Evolutionary conservation across 345 rosid species (phyloP).

Genomic region (Leavenworthia alabamica): DNA sequence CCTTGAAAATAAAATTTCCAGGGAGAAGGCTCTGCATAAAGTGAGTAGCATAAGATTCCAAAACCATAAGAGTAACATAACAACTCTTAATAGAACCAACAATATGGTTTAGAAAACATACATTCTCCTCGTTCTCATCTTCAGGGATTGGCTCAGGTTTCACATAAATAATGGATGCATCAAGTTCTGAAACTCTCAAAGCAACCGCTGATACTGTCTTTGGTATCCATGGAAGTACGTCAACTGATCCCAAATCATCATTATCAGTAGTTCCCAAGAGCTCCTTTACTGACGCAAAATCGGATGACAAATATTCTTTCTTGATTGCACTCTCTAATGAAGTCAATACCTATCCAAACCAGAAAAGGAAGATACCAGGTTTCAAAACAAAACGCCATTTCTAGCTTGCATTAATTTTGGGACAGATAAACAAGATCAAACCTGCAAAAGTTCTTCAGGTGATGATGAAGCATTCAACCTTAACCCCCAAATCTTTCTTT

Average conservation of each 20-base stretch:
- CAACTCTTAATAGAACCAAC: background rate
- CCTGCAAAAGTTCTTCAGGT: constrained; percentile 70
- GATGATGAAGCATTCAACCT: constrained; percentile 57
- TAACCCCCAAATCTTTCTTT: constrained; percentile 49
- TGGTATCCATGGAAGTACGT: constrained; percentile 97
- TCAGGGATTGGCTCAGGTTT: constrained; percentile 40
- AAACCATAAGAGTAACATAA: background rate
- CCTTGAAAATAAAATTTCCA: constrained; percentile 39
- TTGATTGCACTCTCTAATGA: constrained; percentile 66
- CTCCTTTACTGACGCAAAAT: constrained; percentile 68
- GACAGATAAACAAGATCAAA: constrained; percentile 17
- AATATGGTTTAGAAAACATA: constrained; percentile 41
- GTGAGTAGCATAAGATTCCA: constrained; percentile 11
- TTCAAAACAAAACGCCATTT: background rate
- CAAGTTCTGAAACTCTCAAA: constrained; percentile 80
- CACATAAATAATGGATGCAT: constrained; percentile 48
- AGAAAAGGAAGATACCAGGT: background rate
- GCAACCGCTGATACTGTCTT: constrained; percentile 75
- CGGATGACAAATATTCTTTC: constrained; percentile 49
- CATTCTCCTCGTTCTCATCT: constrained; percentile 46
- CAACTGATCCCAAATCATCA: constrained; percentile 36
- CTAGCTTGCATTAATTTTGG: background rate
- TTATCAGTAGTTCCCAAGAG: constrained; percentile 41
- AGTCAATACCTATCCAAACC: constrained; percentile 54
- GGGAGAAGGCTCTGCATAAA: constrained; percentile 53